Conservation (phyloP, 768 basidiomycete genomes). For the Rhodotorula babjevae region DNA sequence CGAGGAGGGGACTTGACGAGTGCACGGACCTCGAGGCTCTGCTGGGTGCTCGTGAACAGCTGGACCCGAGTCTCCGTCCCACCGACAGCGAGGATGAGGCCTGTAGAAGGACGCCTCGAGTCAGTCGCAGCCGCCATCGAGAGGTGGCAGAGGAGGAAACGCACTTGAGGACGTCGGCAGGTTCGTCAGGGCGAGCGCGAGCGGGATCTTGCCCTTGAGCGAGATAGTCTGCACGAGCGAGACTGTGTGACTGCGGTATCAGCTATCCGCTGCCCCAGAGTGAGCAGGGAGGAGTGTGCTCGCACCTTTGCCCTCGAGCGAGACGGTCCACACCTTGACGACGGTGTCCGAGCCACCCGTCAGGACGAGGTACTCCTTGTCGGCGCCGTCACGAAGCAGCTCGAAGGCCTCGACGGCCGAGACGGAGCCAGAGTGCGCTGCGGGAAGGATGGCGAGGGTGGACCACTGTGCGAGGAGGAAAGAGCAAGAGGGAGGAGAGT, state of each 20-base stretch:
- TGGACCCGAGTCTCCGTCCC: conserved; percentile 76
- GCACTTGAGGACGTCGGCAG: conserved; percentile 69
- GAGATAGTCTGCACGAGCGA: conserved; percentile 57
- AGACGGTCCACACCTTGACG: conserved; percentile 68
- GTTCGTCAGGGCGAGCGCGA: conserved; percentile 60
- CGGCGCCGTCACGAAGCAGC: neutral
- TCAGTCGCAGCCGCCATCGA: no score
- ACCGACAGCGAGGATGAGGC: conserved; percentile 67
- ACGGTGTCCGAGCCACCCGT: conserved; percentile 79
- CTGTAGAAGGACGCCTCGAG: conserved; percentile 42
- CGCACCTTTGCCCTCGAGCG: conserved; percentile 36
- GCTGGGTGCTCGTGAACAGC: conserved; percentile 63
- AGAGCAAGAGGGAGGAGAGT: conserved; percentile 8
- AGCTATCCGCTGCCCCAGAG: neutral
- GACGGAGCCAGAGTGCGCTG: conserved; percentile 67
- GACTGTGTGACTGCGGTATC: conserved; percentile 33
- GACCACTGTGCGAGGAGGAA: conserved; percentile 57
- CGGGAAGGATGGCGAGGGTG: conserved; percentile 51
- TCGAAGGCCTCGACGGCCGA: conserved; percentile 60
- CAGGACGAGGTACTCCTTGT: conserved; percentile 51
- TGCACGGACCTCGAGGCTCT: conserved; percentile 51
- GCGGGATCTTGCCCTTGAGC: conserved; percentile 66
- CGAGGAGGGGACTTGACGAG: conserved; percentile 50
- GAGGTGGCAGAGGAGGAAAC: conserved; percentile 9
- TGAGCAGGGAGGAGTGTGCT: neutral